phyloP scores from a whole-genome alignment of 768 basidiomycete genomes.

The Termitomyces sp. region DNA sequence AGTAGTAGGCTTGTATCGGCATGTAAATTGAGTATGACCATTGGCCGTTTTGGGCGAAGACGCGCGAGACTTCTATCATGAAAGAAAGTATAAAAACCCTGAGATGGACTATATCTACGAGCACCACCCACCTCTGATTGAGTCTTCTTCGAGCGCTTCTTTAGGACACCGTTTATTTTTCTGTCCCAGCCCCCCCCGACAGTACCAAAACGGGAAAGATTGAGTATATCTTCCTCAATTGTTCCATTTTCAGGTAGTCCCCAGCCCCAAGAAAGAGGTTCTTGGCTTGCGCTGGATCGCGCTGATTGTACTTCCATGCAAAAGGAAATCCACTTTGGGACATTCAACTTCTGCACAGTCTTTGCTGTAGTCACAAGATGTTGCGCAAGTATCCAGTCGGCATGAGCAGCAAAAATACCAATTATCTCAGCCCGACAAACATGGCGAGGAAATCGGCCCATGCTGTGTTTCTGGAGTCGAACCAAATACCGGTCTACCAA shows the following conservation, averaged over 20 bases:
- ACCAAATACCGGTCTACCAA: constrained; percentile 38
- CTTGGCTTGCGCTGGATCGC: constrained; percentile 24
- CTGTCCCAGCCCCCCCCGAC: constrained; percentile 23
- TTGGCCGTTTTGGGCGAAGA: not conserved
- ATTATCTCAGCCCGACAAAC: constrained; percentile 48
- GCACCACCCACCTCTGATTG: not conserved
- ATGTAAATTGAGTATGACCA: not conserved
- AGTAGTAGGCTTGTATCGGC: not conserved
- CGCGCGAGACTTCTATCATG: not conserved
- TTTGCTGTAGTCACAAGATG: constrained; percentile 26
- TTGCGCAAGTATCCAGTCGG: constrained; percentile 54
- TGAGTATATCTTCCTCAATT: constrained; percentile 8
- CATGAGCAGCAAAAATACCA: constrained; percentile 47
- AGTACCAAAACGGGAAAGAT: constrained; percentile 28
- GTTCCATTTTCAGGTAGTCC: constrained; percentile 25
- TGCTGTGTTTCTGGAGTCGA: constrained; percentile 17
- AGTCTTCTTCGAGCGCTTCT: constrained; percentile 4
- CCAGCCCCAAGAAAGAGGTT: constrained; percentile 29
- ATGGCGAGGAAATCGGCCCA: constrained; percentile 38
- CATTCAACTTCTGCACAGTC: constrained; percentile 29
- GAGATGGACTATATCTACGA: not conserved
- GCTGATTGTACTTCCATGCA: constrained; percentile 25
- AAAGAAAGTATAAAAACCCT: not conserved
- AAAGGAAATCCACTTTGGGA: constrained; percentile 44
- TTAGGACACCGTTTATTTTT: constrained; percentile 15